These are phyloP conservation scores for Phytophthora quininea DNA, from an alignment of 352 stramenopile genomes.

Conservation along the genomic window DNA sequence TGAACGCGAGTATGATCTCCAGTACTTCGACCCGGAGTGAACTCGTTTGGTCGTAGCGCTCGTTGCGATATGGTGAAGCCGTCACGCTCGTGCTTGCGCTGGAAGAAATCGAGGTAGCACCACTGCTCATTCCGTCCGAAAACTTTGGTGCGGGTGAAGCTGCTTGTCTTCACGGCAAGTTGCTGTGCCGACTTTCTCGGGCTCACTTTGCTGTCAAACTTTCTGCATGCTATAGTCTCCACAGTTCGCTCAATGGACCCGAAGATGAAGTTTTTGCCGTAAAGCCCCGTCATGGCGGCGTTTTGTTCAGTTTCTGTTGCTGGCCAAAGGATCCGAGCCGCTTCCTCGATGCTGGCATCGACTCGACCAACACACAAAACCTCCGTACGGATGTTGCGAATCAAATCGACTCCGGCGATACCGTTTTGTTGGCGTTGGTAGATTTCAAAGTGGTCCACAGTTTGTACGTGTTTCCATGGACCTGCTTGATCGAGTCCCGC, in stretches of 20 bases:
- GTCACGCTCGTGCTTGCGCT: conserved; percentile 7
- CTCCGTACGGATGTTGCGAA: conserved; percentile 2
- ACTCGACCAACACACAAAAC: conserved; percentile 29
- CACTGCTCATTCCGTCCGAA: conserved; percentile 36
- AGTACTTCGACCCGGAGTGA: conserved; percentile 6
- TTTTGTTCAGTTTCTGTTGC: conserved; percentile 29
- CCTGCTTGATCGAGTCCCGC: conserved; percentile 1
- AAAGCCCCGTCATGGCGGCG: conserved; percentile 35
- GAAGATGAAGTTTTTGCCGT: conserved; percentile 41
- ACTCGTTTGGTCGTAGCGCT: conserved; percentile 16
- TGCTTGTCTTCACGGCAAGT: conserved; percentile 32
- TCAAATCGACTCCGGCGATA: conserved; percentile 3
- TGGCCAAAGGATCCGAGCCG: conserved; percentile 23
- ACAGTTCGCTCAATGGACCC: conserved; percentile 29
- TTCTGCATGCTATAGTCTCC: conserved; percentile 1
- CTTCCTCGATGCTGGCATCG: conserved; percentile 29
- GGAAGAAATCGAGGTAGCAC: conserved; percentile 38
- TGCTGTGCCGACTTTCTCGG: conserved; percentile 1
- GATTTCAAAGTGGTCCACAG: conserved; percentile 12
- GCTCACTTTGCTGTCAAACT: not conserved
- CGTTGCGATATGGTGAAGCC: conserved; percentile 31
- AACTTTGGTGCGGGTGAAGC: conserved; percentile 19
- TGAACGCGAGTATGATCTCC: conserved; percentile 11
- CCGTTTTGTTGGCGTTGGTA: conserved; percentile 6
- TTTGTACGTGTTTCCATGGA: conserved; percentile 19